A percentile compares a stretch with the other conserved stretches of the same genome.
Evolutionary conservation across 208 protist genomes (phyloP).

Genomic region (Trypanosoma congolense): DNA sequence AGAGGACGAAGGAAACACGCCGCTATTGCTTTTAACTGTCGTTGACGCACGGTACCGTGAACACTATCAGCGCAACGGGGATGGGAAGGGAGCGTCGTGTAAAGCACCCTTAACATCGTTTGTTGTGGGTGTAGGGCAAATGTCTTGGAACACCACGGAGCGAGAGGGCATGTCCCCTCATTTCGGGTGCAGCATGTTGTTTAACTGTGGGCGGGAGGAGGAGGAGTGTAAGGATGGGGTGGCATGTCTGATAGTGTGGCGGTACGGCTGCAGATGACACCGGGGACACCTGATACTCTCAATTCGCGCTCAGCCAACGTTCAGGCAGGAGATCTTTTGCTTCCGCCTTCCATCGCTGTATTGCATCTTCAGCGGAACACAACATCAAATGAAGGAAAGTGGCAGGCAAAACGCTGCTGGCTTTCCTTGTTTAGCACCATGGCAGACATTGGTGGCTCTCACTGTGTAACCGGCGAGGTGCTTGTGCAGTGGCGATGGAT

Average conservation of each 20-base stretch:
- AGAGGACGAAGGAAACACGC: neutral
- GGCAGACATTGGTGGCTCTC: neutral
- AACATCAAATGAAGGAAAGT: neutral
- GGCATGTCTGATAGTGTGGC: neutral
- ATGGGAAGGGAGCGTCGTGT: neutral
- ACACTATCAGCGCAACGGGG: neutral
- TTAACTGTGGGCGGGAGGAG: too few relatives aligned
- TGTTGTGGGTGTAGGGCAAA: conserved; percentile 14
- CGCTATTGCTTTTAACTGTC: conserved; percentile 3
- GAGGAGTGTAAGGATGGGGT: too few relatives aligned
- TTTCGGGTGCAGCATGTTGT: conserved; percentile 16
- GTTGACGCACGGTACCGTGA: neutral
- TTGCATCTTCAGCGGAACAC: conserved; percentile 4
- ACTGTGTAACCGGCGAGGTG: conserved; percentile 15
- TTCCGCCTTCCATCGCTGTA: conserved; percentile 5
- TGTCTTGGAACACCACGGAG: conserved; percentile 11
- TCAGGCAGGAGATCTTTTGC: neutral
- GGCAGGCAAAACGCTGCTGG: neutral
- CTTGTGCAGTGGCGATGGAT: conserved; percentile 8
- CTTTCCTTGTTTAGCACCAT: conserved; percentile 5
- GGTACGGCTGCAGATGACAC: conserved; percentile 15
- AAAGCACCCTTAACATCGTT: conserved; percentile 8
- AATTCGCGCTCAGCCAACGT: neutral
- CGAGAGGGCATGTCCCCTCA: conserved; percentile 10
- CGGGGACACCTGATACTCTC: neutral